phyloP scores from a whole-genome alignment of 257 asterid species.

The Oldenlandia corymbosa region DNA sequence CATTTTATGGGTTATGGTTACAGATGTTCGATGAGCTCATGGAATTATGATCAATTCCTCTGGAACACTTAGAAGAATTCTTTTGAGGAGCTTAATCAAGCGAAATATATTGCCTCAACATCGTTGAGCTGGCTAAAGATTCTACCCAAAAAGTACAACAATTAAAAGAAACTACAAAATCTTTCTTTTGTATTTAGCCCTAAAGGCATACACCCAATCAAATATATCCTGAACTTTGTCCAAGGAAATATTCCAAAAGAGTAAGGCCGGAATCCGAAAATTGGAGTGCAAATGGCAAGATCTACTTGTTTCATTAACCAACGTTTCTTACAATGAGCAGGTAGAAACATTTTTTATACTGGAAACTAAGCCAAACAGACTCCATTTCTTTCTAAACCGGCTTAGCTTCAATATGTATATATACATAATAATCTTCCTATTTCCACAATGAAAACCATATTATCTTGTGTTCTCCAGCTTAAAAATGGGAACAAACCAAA shows the following conservation, averaged over 20 bases:
- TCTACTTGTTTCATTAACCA: background rate
- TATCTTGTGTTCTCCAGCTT: background rate
- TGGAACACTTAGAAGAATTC: background rate
- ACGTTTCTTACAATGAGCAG: constrained; percentile 15
- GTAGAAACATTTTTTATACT: background rate
- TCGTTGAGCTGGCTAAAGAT: background rate
- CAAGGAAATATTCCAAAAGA: background rate
- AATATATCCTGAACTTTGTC: background rate
- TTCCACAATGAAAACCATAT: background rate
- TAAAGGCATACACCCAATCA: background rate
- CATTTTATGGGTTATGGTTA: background rate
- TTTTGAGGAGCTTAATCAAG: too few relatives aligned
- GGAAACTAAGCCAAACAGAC: constrained; percentile 4
- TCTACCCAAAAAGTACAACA: background rate
- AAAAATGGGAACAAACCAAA: constrained; percentile 28
- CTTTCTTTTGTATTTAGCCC: constrained; percentile 1
- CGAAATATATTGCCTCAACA: too few relatives aligned
- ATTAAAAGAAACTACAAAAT: too few relatives aligned
- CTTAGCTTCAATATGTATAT: background rate
- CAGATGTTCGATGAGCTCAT: background rate
- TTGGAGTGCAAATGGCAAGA: constrained; percentile 13
- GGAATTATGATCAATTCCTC: too few relatives aligned
- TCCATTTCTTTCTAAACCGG: background rate
- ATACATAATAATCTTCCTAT: constrained; percentile 1
- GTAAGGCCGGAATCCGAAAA: background rate